Percentiles rank a stretch among this genome's conserved stretches.
phyloP scores from a whole-genome alignment of 768 basidiomycete species.

The Boletus tylopilopsis region DNA sequence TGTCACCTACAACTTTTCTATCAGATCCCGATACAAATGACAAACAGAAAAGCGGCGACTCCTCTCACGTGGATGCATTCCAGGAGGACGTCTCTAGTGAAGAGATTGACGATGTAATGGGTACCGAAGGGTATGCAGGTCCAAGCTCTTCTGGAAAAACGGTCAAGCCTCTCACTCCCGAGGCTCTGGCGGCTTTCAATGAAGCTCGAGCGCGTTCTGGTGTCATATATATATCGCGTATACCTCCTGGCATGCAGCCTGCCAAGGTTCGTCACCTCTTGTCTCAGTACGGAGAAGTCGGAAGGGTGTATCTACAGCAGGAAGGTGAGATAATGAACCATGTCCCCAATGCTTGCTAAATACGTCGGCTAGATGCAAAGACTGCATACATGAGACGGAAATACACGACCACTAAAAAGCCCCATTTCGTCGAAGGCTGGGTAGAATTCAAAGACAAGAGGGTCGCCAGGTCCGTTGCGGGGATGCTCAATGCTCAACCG shows the following conservation, averaged over 20 bases:
- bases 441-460: constrained; percentile 96
- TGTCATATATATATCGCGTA: constrained; percentile 90
- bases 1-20: not conserved
- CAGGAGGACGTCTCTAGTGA: constrained; percentile 27
- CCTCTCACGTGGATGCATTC: constrained; percentile 4
- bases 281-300: constrained; percentile 85
- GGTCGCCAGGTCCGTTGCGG: constrained; percentile 84
- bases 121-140: constrained; percentile 55
- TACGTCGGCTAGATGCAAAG: constrained; percentile 60
- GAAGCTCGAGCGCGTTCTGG: constrained; percentile 74
- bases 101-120: constrained; percentile 38
- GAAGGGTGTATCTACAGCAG: constrained; percentile 88
- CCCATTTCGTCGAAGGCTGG: constrained; percentile 96
- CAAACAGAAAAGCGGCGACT: not conserved
- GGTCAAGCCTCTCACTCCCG: constrained; percentile 70
- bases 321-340: constrained; percentile 57
- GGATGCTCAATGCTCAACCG: constrained; percentile 92
- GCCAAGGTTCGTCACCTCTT: constrained; percentile 93
- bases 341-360: not conserved
- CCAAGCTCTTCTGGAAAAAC: constrained; percentile 39
- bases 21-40: not conserved
- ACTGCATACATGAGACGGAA: constrained; percentile 81
- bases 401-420: constrained; percentile 77
- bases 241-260: constrained; percentile 98
- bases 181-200: constrained; percentile 73